Conservation (phyloP, 2,329 filamentous ascomycete genomes). For the Neofusicoccum sp. region DNA sequence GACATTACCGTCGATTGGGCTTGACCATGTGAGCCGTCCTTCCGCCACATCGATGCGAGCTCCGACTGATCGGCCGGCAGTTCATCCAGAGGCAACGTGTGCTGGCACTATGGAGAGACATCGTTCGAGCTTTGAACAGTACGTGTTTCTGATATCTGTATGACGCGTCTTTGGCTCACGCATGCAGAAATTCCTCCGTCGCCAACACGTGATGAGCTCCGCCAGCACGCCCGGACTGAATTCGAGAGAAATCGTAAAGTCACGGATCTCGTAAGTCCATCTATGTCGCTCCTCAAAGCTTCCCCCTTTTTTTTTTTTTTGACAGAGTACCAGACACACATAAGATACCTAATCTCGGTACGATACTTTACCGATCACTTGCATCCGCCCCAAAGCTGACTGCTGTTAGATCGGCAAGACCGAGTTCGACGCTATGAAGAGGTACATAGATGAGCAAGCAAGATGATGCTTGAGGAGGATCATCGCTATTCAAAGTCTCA, state of each 20-base stretch:
- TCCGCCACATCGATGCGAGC: background rate
- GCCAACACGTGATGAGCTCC: conserved; percentile 46
- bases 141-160: conserved; percentile 17
- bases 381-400: background rate
- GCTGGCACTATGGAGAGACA: conserved; percentile 51
- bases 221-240: conserved; percentile 51
- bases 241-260: conserved; percentile 52
- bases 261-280: conserved; percentile 47
- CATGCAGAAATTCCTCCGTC: conserved; percentile 38
- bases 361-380: conserved; percentile 10
- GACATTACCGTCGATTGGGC: conserved; percentile 35
- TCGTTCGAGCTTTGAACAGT: conserved; percentile 45
- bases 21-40: conserved; percentile 36
- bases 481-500: no score
- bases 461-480: conserved; percentile 1
- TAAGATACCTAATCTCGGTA: conserved; percentile 53
- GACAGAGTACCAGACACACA: conserved; percentile 41
- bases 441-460: conserved; percentile 42
- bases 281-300: background rate
- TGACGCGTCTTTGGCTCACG: background rate
- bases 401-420: conserved; percentile 48
- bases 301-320: conserved; percentile 3
- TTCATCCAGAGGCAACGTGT: conserved; percentile 54
- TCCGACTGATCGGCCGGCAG: conserved; percentile 29
- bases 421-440: conserved; percentile 53